Percentiles rank a stretch among this genome's conserved stretches.
Evolutionary conservation across 768 basidiomycete genomes (phyloP).

Genomic region (Termitomyces sp.): DNA sequence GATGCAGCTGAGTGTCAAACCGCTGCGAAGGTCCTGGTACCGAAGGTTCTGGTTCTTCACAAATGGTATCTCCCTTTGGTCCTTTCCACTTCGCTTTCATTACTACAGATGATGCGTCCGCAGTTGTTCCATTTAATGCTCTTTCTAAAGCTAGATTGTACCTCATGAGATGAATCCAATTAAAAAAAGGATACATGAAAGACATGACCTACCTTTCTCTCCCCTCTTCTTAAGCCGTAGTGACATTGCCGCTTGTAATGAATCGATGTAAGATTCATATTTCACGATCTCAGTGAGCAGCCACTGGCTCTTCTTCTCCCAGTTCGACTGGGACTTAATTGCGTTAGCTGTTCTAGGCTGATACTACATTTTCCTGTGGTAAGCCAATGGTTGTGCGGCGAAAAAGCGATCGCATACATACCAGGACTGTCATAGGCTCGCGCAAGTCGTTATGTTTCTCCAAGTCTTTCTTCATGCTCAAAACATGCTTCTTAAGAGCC

Average conservation of each 20-base stretch:
- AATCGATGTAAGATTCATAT: slow-evolving; percentile 92
- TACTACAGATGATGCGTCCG: slow-evolving; percentile 18
- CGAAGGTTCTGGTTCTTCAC: slow-evolving; percentile 26
- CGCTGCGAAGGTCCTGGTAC: slow-evolving; percentile 23
- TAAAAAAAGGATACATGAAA: not conserved
- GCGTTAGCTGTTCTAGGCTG: slow-evolving; percentile 68
- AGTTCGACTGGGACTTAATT: slow-evolving; percentile 78
- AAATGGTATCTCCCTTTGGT: slow-evolving; percentile 26
- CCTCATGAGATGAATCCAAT: not conserved
- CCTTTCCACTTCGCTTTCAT: slow-evolving; percentile 26
- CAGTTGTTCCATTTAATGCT: slow-evolving; percentile 26
- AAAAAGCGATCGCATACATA: slow-evolving; percentile 23
- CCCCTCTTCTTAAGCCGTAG: slow-evolving; percentile 86
- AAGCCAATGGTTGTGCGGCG: slow-evolving; percentile 1
- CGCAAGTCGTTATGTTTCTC: slow-evolving; percentile 80
- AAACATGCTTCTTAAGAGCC: slow-evolving; percentile 77
- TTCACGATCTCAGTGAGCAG: slow-evolving; percentile 91
- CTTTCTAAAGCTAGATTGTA: slow-evolving; percentile 23
- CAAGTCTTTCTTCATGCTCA: slow-evolving; percentile 69
- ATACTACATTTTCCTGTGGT: slow-evolving; percentile 48
- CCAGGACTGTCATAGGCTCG: slow-evolving; percentile 76
- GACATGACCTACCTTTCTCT: slow-evolving; percentile 52
- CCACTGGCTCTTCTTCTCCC: slow-evolving; percentile 89
- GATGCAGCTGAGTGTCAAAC: slow-evolving; percentile 16
- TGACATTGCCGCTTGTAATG: slow-evolving; percentile 76